Conservation (phyloP, 306 rosid species). For the Erythrophleum fordii region DNA sequence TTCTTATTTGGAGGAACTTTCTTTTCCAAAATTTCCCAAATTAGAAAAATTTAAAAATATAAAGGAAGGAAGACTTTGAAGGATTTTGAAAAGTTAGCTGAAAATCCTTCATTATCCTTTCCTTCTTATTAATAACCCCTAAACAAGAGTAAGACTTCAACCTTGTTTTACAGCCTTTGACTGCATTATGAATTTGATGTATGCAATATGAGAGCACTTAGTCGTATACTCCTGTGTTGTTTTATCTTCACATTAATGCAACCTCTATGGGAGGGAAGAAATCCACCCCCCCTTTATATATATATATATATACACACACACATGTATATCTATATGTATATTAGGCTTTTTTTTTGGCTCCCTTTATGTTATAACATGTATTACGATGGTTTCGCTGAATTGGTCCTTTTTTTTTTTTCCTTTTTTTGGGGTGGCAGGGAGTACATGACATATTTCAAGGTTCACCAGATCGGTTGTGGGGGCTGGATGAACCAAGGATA, state of each 20-base stretch:
- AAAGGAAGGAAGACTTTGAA: not conserved
- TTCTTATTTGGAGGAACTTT: not conserved
- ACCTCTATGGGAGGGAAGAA: no score
- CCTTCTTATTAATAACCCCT: not conserved
- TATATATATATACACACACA: no score
- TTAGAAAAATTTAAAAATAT: no score
- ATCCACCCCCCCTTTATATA: no score
- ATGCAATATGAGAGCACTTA: not conserved
- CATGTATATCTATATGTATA: not conserved
- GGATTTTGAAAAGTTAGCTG: not conserved
- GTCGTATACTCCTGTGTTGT: not conserved
- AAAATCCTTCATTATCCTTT: not conserved
- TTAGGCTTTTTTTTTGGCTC: not conserved
- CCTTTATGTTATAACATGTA: not conserved
- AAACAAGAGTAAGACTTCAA: not conserved
- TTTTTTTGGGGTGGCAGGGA: slow-evolving; percentile 87
- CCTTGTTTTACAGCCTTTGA: not conserved
- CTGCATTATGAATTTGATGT: not conserved
- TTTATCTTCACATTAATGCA: not conserved
- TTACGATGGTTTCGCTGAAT: slow-evolving; percentile 3
- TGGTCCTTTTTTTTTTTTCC: slow-evolving; percentile 28
- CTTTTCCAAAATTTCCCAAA: no score
- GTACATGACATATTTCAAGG: slow-evolving; percentile 99
- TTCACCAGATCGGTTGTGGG: slow-evolving; percentile 95
- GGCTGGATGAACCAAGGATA: slow-evolving; percentile 70